Evolutionary conservation across 2,329 filamentous ascomycete species (phyloP).

Genomic region (Aureobasidium mangrovei): DNA sequence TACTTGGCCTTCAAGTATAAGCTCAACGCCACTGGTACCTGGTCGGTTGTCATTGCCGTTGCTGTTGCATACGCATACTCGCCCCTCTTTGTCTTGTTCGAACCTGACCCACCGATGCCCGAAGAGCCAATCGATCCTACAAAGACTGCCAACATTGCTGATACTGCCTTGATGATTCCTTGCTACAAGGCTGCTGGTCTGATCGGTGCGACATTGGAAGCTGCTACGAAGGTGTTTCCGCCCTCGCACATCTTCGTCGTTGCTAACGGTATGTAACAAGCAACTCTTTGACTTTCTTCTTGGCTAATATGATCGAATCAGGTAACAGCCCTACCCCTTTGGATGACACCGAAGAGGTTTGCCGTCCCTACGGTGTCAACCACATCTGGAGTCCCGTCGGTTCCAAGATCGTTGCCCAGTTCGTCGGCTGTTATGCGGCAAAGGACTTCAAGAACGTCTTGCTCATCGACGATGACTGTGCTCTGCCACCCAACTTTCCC

Average conservation of each 20-base stretch:
- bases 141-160: slow-evolving; percentile 22
- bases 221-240: slow-evolving; percentile 40
- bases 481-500: slow-evolving; percentile 40
- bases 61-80: slow-evolving; percentile 23
- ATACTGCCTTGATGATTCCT: slow-evolving; percentile 39
- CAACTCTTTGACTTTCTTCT: not conserved
- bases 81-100: slow-evolving; percentile 28
- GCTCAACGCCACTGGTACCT: slow-evolving; percentile 29
- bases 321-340: slow-evolving; percentile 37
- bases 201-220: slow-evolving; percentile 35
- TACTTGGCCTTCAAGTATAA: slow-evolving; percentile 34
- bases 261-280: slow-evolving; percentile 33
- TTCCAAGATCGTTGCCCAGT: slow-evolving; percentile 43
- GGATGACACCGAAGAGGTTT: slow-evolving; percentile 42
- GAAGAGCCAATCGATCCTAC: slow-evolving; percentile 16
- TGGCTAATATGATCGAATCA: not conserved
- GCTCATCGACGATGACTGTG: slow-evolving; percentile 44
- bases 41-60: slow-evolving; percentile 32
- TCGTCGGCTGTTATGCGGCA: slow-evolving; percentile 40
- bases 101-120: slow-evolving; percentile 28
- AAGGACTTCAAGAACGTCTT: slow-evolving; percentile 39
- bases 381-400: slow-evolving; percentile 43
- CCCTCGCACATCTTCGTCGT: slow-evolving; percentile 40
- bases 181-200: slow-evolving; percentile 40
- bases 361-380: slow-evolving; percentile 36